A percentile compares a stretch with the other conserved stretches of the same genome.
Conservation (phyloP, 1,284 basidiomycete species). For the Exobasidium cylindrosporum region DNA sequence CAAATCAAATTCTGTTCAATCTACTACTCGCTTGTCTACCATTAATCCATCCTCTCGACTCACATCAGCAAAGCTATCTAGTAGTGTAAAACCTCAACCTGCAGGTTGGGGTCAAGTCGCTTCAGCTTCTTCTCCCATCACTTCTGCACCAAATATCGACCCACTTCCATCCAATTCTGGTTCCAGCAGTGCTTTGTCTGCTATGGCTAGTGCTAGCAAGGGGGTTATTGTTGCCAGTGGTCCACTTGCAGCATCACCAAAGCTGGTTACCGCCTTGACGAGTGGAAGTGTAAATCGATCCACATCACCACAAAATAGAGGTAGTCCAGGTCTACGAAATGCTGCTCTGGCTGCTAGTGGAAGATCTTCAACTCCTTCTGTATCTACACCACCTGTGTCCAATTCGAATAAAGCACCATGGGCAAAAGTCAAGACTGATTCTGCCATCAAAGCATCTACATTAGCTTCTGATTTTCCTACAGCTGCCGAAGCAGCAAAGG, state of each 20-base stretch:
- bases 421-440: conserved; percentile 30
- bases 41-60: conserved; percentile 14
- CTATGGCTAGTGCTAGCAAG: not conserved
- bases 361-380: conserved; percentile 15
- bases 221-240: not conserved
- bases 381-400: conserved; percentile 22
- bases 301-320: conserved; percentile 25
- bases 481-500: conserved; percentile 46
- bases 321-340: conserved; percentile 36
- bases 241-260: conserved; percentile 20
- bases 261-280: conserved; percentile 34
- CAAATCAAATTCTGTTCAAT: not conserved
- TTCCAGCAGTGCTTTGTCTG: not conserved
- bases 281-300: conserved; percentile 17
- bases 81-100: not conserved
- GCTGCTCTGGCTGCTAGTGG: conserved; percentile 28
- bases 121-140: not conserved
- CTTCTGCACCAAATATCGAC: not conserved
- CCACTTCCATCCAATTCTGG: not conserved
- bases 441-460: conserved; percentile 1
- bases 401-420: conserved; percentile 34
- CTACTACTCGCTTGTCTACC: conserved; percentile 6
- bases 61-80: conserved; percentile 18
- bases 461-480: conserved; percentile 45
- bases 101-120: conserved; percentile 12